These are phyloP conservation scores for Cutaneotrichosporon sp. DNA, from an alignment of 1,284 basidiomycete species.

Conservation along the genomic window DNA sequence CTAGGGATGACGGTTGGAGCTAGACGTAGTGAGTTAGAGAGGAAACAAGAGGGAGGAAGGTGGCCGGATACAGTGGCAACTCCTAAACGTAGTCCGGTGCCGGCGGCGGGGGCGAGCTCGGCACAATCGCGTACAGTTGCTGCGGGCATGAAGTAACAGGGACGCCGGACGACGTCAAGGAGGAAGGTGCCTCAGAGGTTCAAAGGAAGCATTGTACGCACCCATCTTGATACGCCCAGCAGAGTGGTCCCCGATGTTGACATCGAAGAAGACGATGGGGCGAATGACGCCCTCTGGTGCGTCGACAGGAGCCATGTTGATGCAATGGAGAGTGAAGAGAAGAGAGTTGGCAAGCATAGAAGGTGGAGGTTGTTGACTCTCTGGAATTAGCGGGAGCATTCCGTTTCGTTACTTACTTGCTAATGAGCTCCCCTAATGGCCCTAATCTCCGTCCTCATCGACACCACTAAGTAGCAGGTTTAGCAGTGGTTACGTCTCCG, in stretches of 20 bases:
- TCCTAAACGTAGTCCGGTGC: too few species aligned
- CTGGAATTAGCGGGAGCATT: neutral
- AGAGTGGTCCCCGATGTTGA: conserved; percentile 91
- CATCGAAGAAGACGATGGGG: conserved; percentile 94
- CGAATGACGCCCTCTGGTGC: conserved; percentile 55
- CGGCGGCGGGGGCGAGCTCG: too few species aligned
- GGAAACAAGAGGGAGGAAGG: neutral
- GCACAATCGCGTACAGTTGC: too few species aligned
- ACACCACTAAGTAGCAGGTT: too few species aligned
- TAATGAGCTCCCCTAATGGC: too few species aligned
- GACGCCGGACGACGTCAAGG: too few species aligned
- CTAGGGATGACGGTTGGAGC: neutral
- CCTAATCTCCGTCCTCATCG: too few species aligned
- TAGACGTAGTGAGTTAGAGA: neutral
- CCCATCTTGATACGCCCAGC: conserved; percentile 93
- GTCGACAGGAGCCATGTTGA: conserved; percentile 40
- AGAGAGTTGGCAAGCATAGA: neutral
- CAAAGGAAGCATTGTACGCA: conserved; percentile 18
- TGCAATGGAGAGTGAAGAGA: conserved; percentile 1
- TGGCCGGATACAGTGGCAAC: neutral
- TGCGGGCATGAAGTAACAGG: neutral
- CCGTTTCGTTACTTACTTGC: too few species aligned
- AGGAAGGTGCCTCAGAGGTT: neutral
- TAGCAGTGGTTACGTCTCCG: too few species aligned
- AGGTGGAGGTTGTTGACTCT: conserved; percentile 13